phyloP scores from a whole-genome alignment of 2,329 filamentous ascomycete genomes.

The Domatiomyces catenatus region DNA sequence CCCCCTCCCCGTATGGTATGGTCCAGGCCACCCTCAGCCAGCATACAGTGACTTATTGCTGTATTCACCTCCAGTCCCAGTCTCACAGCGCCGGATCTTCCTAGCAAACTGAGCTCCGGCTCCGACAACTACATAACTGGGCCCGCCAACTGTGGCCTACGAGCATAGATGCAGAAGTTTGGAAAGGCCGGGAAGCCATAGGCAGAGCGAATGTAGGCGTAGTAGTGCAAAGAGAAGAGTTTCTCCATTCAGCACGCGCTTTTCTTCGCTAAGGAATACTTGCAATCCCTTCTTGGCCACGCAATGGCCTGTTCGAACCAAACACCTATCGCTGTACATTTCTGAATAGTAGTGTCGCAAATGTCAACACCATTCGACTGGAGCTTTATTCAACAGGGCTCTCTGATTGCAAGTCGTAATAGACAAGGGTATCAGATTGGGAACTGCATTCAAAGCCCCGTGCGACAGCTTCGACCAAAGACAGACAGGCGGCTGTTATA shows the following conservation, averaged over 20 bases:
- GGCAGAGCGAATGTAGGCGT: background rate
- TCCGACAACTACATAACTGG: background rate
- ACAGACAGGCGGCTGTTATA: slow-evolving; percentile 27
- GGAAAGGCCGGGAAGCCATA: background rate
- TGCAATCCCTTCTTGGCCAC: background rate
- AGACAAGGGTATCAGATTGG: background rate
- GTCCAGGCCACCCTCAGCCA: background rate
- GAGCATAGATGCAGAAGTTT: background rate
- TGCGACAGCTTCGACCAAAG: background rate
- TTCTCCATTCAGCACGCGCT: background rate
- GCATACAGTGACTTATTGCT: background rate
- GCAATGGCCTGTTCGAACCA: background rate
- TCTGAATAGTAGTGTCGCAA: background rate
- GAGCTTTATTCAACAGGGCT: background rate
- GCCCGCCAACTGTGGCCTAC: background rate
- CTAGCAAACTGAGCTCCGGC: background rate
- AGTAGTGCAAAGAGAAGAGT: background rate
- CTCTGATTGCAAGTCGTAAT: background rate
- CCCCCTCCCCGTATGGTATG: background rate
- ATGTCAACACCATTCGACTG: background rate
- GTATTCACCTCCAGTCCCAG: background rate
- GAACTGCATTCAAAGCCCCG: background rate
- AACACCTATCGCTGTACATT: slow-evolving; percentile 1
- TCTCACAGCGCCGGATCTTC: background rate
- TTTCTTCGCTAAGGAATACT: background rate